Percentiles rank a stretch among this genome's conserved stretches.
These are phyloP conservation scores for Periconia digitata DNA, from an alignment of 2,329 filamentous ascomycete species.

Conservation along the genomic window DNA sequence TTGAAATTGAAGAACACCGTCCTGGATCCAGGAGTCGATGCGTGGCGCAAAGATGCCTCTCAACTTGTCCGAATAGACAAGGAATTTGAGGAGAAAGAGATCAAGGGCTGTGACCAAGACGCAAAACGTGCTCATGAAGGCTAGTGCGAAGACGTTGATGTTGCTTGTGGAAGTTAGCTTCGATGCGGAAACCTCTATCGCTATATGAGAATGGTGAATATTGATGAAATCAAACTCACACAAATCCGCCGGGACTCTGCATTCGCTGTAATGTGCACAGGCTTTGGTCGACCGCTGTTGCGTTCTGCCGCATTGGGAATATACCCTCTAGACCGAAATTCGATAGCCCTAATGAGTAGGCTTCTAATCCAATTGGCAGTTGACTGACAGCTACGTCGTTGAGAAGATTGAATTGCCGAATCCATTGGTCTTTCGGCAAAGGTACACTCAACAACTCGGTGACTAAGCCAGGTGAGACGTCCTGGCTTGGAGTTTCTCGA, in stretches of 20 bases:
- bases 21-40: conserved; percentile 29
- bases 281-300: conserved; percentile 10
- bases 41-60: conserved; percentile 17
- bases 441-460: too few species aligned
- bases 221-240: conserved; percentile 12
- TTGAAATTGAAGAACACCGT: conserved; percentile 28
- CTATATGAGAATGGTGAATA: not conserved
- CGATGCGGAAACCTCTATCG: not conserved
- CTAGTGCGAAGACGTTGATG: conserved; percentile 24
- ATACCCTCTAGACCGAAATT: too few species aligned
- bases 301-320: not conserved
- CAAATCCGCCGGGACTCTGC: conserved; percentile 20
- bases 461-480: too few species aligned
- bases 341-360: too few species aligned
- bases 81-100: conserved; percentile 15
- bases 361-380: too few species aligned
- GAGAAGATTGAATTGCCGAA: too few species aligned
- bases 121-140: conserved; percentile 17
- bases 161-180: conserved; percentile 11
- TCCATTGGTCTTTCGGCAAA: too few species aligned
- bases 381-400: too few species aligned
- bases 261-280: conserved; percentile 19
- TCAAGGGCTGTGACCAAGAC: conserved; percentile 14
- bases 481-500: too few species aligned
- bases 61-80: conserved; percentile 18